Percentiles rank a stretch among this genome's conserved stretches.
These are phyloP conservation scores for Verticillium nubilum DNA, from an alignment of 2,329 filamentous ascomycete genomes.

Conservation along the genomic window DNA sequence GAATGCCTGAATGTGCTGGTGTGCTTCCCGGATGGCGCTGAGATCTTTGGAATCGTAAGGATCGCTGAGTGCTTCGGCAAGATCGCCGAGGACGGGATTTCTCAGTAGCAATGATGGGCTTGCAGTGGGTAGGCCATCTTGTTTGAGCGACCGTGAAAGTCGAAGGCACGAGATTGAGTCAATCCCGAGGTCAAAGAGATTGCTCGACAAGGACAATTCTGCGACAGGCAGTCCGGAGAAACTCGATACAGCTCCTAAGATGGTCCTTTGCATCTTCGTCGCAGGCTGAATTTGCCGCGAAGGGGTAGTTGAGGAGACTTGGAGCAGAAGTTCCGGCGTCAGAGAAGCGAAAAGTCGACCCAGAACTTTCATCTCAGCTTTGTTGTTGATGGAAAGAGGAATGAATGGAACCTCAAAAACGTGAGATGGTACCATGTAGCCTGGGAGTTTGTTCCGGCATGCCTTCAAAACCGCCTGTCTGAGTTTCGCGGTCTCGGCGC, in stretches of 20 bases:
- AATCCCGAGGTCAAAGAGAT: constrained; percentile 78
- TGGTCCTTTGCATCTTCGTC: constrained; percentile 28
- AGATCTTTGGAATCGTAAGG: constrained; percentile 8
- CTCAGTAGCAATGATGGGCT: constrained; percentile 64
- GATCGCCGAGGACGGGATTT: constrained; percentile 44
- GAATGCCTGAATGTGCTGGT: constrained; percentile 58
- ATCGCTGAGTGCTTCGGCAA: constrained; percentile 32
- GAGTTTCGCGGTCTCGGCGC: neutral
- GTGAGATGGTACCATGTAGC: constrained; percentile 89
- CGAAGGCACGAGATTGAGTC: constrained; percentile 82
- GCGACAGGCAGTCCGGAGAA: constrained; percentile 40
- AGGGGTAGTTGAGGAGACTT: constrained; percentile 31
- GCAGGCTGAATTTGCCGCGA: constrained; percentile 7
- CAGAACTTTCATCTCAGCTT: constrained; percentile 70
- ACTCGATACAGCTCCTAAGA: constrained; percentile 49
- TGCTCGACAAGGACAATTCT: constrained; percentile 50
- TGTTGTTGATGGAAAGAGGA: constrained; percentile 84
- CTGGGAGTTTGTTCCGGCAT: constrained; percentile 66
- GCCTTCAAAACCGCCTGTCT: constrained; percentile 30
- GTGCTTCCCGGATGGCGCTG: constrained; percentile 37
- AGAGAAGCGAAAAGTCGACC: constrained; percentile 60
- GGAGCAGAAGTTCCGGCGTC: constrained; percentile 55
- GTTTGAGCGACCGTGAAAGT: constrained; percentile 59
- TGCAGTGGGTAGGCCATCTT: constrained; percentile 53
- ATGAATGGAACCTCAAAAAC: constrained; percentile 66